phyloP scores from a whole-genome alignment of 306 rosid genomes.

The Cicer cuneatum region DNA sequence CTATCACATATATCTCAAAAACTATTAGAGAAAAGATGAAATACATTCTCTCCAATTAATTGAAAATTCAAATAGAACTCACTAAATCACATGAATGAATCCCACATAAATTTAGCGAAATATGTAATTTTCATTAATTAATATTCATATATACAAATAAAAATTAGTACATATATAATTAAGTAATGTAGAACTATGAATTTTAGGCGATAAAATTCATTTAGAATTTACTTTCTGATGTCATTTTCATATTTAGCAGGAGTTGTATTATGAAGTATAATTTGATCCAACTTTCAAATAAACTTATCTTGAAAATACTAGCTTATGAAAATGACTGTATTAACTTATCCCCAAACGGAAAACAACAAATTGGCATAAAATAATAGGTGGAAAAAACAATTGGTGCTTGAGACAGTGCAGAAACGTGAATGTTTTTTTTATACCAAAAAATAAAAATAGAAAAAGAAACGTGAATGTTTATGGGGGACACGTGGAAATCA shows the following conservation, averaged over 20 bases:
- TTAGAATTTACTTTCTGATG: background rate
- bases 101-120: too few relatives aligned
- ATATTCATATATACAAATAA: too few relatives aligned
- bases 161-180: too few relatives aligned
- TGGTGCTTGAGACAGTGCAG: background rate
- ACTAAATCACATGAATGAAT: too few relatives aligned
- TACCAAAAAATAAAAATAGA: too few relatives aligned
- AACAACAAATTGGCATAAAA: background rate
- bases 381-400: background rate
- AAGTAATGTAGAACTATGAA: too few relatives aligned
- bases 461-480: background rate
- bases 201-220: too few relatives aligned
- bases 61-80: too few relatives aligned
- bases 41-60: too few relatives aligned
- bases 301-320: background rate
- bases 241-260: background rate
- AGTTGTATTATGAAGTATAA: background rate
- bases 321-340: background rate
- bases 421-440: background rate
- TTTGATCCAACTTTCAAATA: background rate
- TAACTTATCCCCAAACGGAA: background rate
- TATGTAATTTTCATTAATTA: too few relatives aligned
- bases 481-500: conserved; percentile 42
- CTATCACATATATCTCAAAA: too few relatives aligned
- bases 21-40: too few relatives aligned